Base-by-base conservation (phyloP, 148 eudicot genomes). In the Camellia japonica region DNA sequence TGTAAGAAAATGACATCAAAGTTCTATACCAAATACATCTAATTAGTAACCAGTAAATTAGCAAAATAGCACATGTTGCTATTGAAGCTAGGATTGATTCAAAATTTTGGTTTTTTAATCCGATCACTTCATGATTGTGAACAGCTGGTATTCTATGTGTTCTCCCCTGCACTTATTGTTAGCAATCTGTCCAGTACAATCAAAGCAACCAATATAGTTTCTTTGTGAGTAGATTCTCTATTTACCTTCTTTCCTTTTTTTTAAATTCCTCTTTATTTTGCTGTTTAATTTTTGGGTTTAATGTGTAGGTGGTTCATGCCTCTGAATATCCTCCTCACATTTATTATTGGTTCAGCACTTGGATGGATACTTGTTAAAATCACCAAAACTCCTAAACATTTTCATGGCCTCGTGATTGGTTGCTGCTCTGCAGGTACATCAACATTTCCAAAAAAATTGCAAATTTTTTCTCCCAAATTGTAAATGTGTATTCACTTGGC, bases 281-380 rank as follows among this genome's bases (percentile, higher is more conserved):
- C 19, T 51, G 61, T 5, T 6, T 79, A 42, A 5, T 9, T 15
- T 16, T 18, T 43, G 44, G 46, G 20, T 61, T 60, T 75, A 2
- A 6, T 49, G 12, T 44, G 41, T 80, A 91, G 94, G 87, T 91
- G 94, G 94, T 91, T 88, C 82, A 89, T 89, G 91, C 92, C 92
- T 7, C 85, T 88, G 68, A 91, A 88, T 81, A 88, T 91, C 60
- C 80, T 91, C 70, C 73, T 91, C 66, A 89, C 94, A 11, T 91
- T 91, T 52, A 77, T 89, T 13, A 80, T 91, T 51, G 94, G 94
- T 56, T 91, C 94, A 59, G 75, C 66, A 19, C 81, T 89, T 14
- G 94, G 94, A 44, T 91, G 91, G 89, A 80, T 89, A 15, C 90
- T 91, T 2, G 75, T 88, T 3, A 89, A 86, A 80, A 70, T 89